Conservation (phyloP, 495 filamentous ascomycete species). For the Lophiotrema nucula region DNA sequence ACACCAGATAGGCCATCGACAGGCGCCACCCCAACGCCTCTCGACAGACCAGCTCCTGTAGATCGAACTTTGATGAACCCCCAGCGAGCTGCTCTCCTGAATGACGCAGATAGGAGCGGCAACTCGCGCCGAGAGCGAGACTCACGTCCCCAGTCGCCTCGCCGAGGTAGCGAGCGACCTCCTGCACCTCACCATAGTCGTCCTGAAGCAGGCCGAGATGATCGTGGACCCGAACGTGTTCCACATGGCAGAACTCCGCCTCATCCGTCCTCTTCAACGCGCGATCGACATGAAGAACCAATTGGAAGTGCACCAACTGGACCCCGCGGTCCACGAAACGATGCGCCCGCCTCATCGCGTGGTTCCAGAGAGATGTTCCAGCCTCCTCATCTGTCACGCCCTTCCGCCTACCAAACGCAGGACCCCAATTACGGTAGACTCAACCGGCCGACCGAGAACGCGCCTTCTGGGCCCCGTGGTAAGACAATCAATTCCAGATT, state of each 20-base stretch:
- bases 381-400: slow-evolving; percentile 15
- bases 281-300: slow-evolving; percentile 36
- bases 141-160: slow-evolving; percentile 52
- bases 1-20: not conserved
- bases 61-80: slow-evolving; percentile 50
- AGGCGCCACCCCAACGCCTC: slow-evolving; percentile 6
- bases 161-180: slow-evolving; percentile 45
- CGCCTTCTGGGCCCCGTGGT: slow-evolving; percentile 71
- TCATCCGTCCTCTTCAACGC: slow-evolving; percentile 6
- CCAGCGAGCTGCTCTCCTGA: slow-evolving; percentile 56
- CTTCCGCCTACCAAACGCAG: slow-evolving; percentile 24
- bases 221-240: slow-evolving; percentile 25
- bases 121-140: slow-evolving; percentile 49
- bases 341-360: slow-evolving; percentile 11
- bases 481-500: slow-evolving; percentile 10
- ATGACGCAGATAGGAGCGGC: slow-evolving; percentile 37
- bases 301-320: slow-evolving; percentile 35
- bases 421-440: slow-evolving; percentile 47
- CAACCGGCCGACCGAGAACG: slow-evolving; percentile 53
- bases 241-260: slow-evolving; percentile 19
- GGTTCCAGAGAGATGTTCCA: slow-evolving; percentile 34
- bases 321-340: slow-evolving; percentile 33
- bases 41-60: slow-evolving; percentile 18
- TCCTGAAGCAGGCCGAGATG: slow-evolving; percentile 41
- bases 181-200: slow-evolving; percentile 38